phyloP scores from a whole-genome alignment of 1,139 yeast species.

The Magnusiomyces magnusii region DNA sequence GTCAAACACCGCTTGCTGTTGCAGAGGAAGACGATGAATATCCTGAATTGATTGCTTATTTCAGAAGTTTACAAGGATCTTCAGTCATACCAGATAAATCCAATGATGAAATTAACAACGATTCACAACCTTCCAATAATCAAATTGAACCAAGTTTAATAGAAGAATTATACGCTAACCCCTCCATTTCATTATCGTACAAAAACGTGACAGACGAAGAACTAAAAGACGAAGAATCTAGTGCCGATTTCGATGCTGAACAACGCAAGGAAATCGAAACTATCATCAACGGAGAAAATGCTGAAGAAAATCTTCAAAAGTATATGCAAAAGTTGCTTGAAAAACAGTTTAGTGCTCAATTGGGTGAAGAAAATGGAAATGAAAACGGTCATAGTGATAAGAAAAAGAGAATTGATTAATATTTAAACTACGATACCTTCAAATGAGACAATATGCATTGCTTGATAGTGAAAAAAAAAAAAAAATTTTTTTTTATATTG shows the following conservation, averaged over 20 bases:
- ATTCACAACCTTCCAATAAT: background rate
- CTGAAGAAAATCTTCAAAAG: constrained; percentile 67
- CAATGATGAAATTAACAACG: background rate
- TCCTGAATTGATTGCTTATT: constrained; percentile 65
- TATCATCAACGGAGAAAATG: constrained; percentile 67
- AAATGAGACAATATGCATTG: no score
- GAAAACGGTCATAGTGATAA: constrained; percentile 27
- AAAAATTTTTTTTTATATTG: no score
- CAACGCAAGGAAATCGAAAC: constrained; percentile 59
- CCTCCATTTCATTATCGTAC: background rate
- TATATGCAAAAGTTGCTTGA: constrained; percentile 60
- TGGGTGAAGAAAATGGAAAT: background rate
- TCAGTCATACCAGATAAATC: constrained; percentile 4
- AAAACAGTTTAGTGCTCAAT: constrained; percentile 22
- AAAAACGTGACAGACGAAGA: constrained; percentile 23
- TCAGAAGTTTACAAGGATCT: constrained; percentile 39
- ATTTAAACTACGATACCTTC: no score
- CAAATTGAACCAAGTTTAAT: background rate
- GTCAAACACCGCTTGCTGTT: constrained; percentile 55
- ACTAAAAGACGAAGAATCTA: background rate
- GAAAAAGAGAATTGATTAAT: constrained; percentile 6
- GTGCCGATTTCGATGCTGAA: constrained; percentile 39
- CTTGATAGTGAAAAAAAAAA: no score
- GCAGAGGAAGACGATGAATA: constrained; percentile 81
- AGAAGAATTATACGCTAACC: constrained; percentile 5